Evolutionary conservation across 345 rosid genomes (phyloP).

Genomic region (Theobroma cacao): DNA sequence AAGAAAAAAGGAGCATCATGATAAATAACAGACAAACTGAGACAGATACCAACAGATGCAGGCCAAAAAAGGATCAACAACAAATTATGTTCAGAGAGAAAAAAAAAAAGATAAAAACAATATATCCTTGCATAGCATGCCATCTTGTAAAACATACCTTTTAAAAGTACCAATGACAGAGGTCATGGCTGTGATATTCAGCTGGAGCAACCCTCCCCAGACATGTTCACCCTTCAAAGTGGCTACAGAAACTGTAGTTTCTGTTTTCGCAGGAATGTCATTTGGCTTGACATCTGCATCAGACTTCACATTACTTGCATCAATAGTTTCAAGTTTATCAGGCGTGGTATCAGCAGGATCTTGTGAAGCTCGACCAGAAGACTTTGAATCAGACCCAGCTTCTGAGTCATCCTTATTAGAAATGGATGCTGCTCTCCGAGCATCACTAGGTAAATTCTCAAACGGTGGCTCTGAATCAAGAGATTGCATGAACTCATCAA

Average conservation of each 20-base stretch:
- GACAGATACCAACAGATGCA: background rate
- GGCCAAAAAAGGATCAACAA: background rate
- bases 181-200: constrained; percentile 42
- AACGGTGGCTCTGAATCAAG: constrained; percentile 89
- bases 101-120: background rate
- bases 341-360: constrained; percentile 23
- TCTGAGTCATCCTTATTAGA: constrained; percentile 43
- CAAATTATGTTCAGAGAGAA: background rate
- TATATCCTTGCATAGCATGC: background rate
- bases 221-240: constrained; percentile 44
- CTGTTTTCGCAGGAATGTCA: constrained; percentile 27
- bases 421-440: constrained; percentile 28
- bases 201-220: constrained; percentile 86
- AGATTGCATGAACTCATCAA: constrained; percentile 90
- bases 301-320: constrained; percentile 14
- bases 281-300: constrained; percentile 25
- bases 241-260: constrained; percentile 8
- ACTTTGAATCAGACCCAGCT: constrained; percentile 30
- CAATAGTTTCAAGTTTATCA: constrained; percentile 31
- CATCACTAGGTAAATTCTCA: constrained; percentile 51
- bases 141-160: constrained; percentile 47
- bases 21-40: background rate
- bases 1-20: background rate
- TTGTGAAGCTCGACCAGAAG: constrained; percentile 33
- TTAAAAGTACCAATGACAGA: constrained; percentile 62